Evolutionary conservation across 192 early-diverging fungal genomes (phyloP), one percentile per base, ranked within the genome.

Genomic region (Paraglomus brasilianum): DNA sequence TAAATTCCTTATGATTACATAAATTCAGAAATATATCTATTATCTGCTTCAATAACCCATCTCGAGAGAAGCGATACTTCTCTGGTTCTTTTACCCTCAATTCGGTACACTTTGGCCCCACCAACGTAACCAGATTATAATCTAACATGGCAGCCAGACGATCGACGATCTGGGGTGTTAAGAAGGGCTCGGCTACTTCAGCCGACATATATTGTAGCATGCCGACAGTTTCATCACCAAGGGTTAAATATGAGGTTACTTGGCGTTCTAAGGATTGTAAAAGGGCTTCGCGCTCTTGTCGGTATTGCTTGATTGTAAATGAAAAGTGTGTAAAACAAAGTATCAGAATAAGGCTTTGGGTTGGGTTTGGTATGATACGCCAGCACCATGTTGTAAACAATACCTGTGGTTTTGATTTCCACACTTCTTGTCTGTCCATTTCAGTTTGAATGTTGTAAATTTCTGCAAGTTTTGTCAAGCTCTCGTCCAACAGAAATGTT

Each of bases 91-190:
- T 86, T 55, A 93, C 90, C 53, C 45, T 52, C 14, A 99, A 79
- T 62, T 90, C 93, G 1, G 92, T 91, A 79, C 92, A 95, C 66
- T 89, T 88, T 8, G 95, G 93, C 0, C 97, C 97, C 1, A 95
- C 95, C 53, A 99, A 78, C 41, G 90, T 88, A 6, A 87, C 79
- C 43, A 99, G 79, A 65, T 96, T 97, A 75, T 92, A 96, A 77
- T 99, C 92, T 51, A 99, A 82, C 97, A 99, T 99, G n/a, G 93
- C 92, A 1, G 95, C 95, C 43, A 99, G 81, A 2, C 94, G 83
- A 49, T 91, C 90, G 15, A 97, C 95, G 52, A 99, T 92, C 70
- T 94, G 92, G 17, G 85, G 81, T 14, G 86, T 89, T 81, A 96
- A 78, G 80, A 99, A 99, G 6, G 95, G 92, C 38, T 83, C 72